These are phyloP conservation scores for Coffea humblotiana DNA, from an alignment of 305 asterid genomes.

Conservation along the genomic window DNA sequence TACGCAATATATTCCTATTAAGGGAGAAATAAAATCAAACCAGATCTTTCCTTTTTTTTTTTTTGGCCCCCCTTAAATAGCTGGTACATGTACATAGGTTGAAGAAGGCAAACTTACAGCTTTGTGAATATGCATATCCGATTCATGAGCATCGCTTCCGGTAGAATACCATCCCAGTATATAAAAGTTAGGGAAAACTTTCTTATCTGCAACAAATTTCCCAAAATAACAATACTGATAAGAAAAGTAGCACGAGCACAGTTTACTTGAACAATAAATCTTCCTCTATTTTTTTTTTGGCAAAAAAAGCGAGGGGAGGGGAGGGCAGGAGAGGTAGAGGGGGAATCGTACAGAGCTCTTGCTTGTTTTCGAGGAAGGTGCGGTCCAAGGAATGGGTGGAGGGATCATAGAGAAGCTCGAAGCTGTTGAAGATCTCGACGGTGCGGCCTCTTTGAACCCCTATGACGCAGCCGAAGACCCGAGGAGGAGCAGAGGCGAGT, in stretches of 20 bases:
- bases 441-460: slow-evolving; percentile 94
- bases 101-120: slow-evolving; percentile 61
- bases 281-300: too few species aligned
- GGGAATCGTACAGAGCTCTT: slow-evolving; percentile 71
- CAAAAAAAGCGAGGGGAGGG: too few species aligned
- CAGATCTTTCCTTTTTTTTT: too few species aligned
- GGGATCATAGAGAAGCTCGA: slow-evolving; percentile 79
- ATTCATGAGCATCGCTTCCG: slow-evolving; percentile 87
- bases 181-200: slow-evolving; percentile 90
- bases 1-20: neutral
- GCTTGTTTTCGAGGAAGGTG: slow-evolving; percentile 80
- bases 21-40: neutral
- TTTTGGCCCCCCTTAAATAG: too few species aligned
- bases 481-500: slow-evolving; percentile 35
- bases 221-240: neutral
- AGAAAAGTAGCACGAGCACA: neutral
- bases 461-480: slow-evolving; percentile 95
- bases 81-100: too few species aligned
- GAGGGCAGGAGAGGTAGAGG: neutral
- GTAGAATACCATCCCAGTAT: slow-evolving; percentile 96
- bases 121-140: slow-evolving; percentile 90
- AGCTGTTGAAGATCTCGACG: slow-evolving; percentile 95
- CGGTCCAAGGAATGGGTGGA: slow-evolving; percentile 72
- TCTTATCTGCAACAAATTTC: slow-evolving; percentile 63
- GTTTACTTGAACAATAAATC: too few species aligned